Evolutionary conservation across 1,284 basidiomycete species (phyloP).

Genomic region (Irpex sp.): DNA sequence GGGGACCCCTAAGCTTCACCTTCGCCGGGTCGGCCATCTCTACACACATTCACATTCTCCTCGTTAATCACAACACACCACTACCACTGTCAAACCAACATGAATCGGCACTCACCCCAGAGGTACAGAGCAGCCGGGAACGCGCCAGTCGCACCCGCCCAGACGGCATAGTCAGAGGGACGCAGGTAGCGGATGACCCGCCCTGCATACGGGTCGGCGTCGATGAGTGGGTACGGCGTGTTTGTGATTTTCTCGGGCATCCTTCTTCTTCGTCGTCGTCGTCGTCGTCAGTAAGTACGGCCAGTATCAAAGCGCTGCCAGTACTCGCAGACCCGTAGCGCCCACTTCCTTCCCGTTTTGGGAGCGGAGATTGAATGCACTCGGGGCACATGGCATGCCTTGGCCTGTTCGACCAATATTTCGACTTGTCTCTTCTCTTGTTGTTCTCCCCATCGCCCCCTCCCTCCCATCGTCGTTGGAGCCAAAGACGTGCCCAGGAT

Average conservation of each 20-base stretch:
- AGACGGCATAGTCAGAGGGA: constrained; percentile 81
- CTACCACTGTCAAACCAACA: neutral
- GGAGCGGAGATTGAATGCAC: neutral
- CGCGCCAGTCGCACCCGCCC: constrained; percentile 79
- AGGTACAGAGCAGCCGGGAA: constrained; percentile 75
- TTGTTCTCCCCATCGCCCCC: neutral
- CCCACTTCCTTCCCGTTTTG: neutral
- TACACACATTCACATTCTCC: constrained; percentile 17
- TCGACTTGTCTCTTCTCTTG: constrained; percentile 1
- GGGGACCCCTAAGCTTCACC: constrained; percentile 35
- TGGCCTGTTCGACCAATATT: constrained; percentile 13
- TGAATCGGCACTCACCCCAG: constrained; percentile 58
- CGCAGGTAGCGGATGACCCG: constrained; percentile 92
- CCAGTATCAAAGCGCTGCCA: neutral
- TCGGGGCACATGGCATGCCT: constrained; percentile 6
- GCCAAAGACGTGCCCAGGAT: neutral
- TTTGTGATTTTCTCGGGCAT: constrained; percentile 74
- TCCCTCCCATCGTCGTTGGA: neutral
- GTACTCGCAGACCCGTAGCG: neutral
- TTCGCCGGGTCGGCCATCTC: constrained; percentile 46
- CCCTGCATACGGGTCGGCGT: constrained; percentile 87
- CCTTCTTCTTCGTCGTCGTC: constrained; percentile 19
- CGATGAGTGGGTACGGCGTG: constrained; percentile 82
- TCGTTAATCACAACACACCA: neutral
- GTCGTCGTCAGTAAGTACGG: constrained; percentile 11